Conservation (phyloP, 176 grass and related monocot species). For the Musa beccarii region DNA sequence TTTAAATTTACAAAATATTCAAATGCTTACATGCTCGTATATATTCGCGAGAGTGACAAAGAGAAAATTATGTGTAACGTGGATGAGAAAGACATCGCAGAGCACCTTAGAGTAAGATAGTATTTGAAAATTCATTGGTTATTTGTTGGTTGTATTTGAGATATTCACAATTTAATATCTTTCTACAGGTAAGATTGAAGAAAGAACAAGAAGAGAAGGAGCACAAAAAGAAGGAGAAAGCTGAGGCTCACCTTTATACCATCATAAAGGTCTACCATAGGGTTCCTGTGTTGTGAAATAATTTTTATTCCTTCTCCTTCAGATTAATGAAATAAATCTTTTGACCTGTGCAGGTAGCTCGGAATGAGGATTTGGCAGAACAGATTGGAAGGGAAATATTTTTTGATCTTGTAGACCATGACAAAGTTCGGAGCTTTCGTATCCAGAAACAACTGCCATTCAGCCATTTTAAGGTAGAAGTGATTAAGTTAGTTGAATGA, state of each 20-base stretch:
- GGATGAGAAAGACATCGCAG: conserved; percentile 95
- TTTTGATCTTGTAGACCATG: conserved; percentile 98
- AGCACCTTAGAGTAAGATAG: conserved; percentile 78
- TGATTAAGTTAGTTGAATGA: neutral
- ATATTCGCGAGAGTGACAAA: conserved; percentile 95
- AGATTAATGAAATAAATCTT: neutral
- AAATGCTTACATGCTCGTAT: conserved; percentile 99
- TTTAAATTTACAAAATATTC: conserved; percentile 99
- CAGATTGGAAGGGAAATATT: conserved; percentile 97
- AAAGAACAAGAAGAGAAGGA: conserved; percentile 97
- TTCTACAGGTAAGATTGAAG: conserved; percentile 77
- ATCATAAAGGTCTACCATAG: conserved; percentile 74
- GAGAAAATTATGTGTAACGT: conserved; percentile 98
- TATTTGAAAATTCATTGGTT: conserved; percentile 8
- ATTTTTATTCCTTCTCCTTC: neutral
- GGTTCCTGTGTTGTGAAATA: conserved; percentile 13
- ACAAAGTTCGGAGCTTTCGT: conserved; percentile 91
- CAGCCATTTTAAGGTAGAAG: conserved; percentile 70
- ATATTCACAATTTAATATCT: conserved; percentile 10
- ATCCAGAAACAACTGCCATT: conserved; percentile 91
- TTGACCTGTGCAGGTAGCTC: conserved; percentile 51
- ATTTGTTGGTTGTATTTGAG: conserved; percentile 16
- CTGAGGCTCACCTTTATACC: conserved; percentile 96
- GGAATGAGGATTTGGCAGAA: conserved; percentile 62
- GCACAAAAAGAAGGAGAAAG: conserved; percentile 95